A percentile compares a stretch with the other conserved stretches of the same genome.
These are phyloP conservation scores for Boletus tomentosulus DNA, from an alignment of 768 basidiomycete genomes.

Conservation along the genomic window DNA sequence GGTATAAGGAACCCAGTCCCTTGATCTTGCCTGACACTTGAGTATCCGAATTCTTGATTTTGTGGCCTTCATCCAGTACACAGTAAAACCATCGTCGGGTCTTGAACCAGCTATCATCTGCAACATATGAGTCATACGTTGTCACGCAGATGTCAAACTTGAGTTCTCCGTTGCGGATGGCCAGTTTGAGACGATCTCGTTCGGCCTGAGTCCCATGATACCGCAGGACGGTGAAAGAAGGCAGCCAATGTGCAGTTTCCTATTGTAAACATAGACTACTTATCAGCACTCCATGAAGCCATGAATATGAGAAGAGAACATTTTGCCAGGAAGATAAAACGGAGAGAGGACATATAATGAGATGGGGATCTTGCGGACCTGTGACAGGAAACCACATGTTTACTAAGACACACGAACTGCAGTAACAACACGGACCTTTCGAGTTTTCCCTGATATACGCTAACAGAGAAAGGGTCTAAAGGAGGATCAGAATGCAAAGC, in stretches of 20 bases:
- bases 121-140: slow-evolving; percentile 62
- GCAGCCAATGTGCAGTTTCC: slow-evolving; percentile 55
- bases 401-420: neutral
- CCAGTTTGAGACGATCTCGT: slow-evolving; percentile 50
- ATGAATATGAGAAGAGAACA: slow-evolving; percentile 27
- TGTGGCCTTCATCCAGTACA: slow-evolving; percentile 66
- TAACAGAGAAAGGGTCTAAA: slow-evolving; percentile 56
- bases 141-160: slow-evolving; percentile 53
- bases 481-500: slow-evolving; percentile 2
- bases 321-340: slow-evolving; percentile 58
- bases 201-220: slow-evolving; percentile 57
- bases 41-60: slow-evolving; percentile 66
- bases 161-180: slow-evolving; percentile 34
- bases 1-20: slow-evolving; percentile 51
- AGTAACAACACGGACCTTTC: slow-evolving; percentile 30
- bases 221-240: slow-evolving; percentile 49
- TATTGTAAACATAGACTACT: slow-evolving; percentile 12
- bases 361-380: slow-evolving; percentile 54
- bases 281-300: neutral
- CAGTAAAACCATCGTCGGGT: slow-evolving; percentile 52
- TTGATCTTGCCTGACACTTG: slow-evolving; percentile 50
- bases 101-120: slow-evolving; percentile 61
- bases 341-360: slow-evolving; percentile 71
- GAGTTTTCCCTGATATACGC: slow-evolving; percentile 60
- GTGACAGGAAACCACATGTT: neutral